Conservation (phyloP, 352 stramenopile species). For the Phytophthora hybrid region DNA sequence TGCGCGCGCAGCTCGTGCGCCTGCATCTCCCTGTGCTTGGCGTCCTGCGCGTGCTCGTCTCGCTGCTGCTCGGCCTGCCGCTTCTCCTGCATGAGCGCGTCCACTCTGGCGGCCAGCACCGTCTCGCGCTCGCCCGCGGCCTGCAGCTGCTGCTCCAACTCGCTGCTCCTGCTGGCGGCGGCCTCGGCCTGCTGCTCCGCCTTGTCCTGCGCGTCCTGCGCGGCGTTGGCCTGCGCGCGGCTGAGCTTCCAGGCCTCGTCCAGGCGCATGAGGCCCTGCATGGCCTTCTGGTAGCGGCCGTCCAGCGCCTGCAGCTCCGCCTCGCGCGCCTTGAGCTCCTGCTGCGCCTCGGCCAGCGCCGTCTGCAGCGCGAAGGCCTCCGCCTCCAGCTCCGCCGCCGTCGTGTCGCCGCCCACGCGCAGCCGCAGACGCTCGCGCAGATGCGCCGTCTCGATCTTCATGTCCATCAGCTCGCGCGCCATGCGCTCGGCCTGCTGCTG, state of each 20-base stretch:
- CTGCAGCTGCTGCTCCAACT: constrained; percentile 33
- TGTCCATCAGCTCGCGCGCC: constrained; percentile 82
- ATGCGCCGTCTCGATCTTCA: constrained; percentile 88
- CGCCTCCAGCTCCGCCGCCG: constrained; percentile 77
- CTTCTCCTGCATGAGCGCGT: constrained; percentile 45
- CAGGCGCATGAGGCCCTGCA: constrained; percentile 73
- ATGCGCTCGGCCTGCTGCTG: constrained; percentile 56
- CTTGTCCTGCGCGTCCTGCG: constrained; percentile 32
- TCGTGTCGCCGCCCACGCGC: constrained; percentile 80
- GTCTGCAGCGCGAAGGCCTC: constrained; percentile 78
- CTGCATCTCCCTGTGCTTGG: constrained; percentile 25
- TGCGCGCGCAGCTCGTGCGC: constrained; percentile 35
- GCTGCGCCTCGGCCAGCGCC: constrained; percentile 62
- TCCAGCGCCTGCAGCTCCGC: constrained; percentile 57
- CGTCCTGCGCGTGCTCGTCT: constrained; percentile 19
- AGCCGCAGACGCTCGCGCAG: constrained; percentile 75
- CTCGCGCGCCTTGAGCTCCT: constrained; percentile 49
- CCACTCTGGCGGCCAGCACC: constrained; percentile 21
- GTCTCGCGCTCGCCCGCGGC: constrained; percentile 18
- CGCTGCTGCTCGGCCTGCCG: constrained; percentile 44
- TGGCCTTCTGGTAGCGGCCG: constrained; percentile 70
- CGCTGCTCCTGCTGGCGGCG: constrained; percentile 21
- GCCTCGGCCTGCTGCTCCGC: constrained; percentile 16
- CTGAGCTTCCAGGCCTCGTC: constrained; percentile 80
- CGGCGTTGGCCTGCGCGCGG: constrained; percentile 37